phyloP scores from a whole-genome alignment of 1,284 basidiomycete species.

The Heterobasidion irregulare region DNA sequence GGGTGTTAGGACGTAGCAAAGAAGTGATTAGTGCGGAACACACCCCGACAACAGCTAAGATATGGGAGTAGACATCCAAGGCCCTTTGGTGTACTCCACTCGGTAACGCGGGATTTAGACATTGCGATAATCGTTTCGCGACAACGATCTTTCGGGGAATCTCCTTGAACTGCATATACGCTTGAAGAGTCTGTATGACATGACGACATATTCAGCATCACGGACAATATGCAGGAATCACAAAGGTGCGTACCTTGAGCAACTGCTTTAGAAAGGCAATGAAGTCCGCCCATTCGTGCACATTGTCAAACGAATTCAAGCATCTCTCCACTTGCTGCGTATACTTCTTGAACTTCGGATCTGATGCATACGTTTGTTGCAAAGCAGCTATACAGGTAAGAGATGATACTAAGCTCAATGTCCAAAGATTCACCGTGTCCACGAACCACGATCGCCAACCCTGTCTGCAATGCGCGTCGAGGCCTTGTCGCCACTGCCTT shows the following conservation, averaged over 20 bases:
- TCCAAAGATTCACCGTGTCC: background rate
- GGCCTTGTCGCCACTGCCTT: background rate
- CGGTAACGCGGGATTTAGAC: slow-evolving; percentile 93
- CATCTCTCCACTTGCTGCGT: slow-evolving; percentile 86
- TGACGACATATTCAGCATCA: background rate
- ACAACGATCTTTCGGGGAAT: slow-evolving; percentile 95
- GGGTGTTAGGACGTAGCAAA: background rate
- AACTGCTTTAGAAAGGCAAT: slow-evolving; percentile 95
- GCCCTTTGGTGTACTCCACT: slow-evolving; percentile 96
- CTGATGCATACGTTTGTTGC: slow-evolving; percentile 43
- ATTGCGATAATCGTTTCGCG: slow-evolving; percentile 92
- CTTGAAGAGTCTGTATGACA: slow-evolving; percentile 75
- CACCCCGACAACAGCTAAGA: slow-evolving; percentile 85
- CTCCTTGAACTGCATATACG: slow-evolving; percentile 86
- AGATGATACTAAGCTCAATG: background rate
- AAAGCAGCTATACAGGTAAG: slow-evolving; percentile 4
- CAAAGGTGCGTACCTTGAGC: slow-evolving; percentile 63
- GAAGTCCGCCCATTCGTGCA: slow-evolving; percentile 99
- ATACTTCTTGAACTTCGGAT: slow-evolving; percentile 97
- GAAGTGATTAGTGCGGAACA: slow-evolving; percentile 20
- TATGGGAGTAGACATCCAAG: slow-evolving; percentile 91
- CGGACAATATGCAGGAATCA: background rate
- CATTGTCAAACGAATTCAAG: slow-evolving; percentile 89
- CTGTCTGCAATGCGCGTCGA: slow-evolving; percentile 3
- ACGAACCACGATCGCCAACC: slow-evolving; percentile 10